Conservation (phyloP, 768 basidiomycete genomes). For the Suillus lakei region DNA sequence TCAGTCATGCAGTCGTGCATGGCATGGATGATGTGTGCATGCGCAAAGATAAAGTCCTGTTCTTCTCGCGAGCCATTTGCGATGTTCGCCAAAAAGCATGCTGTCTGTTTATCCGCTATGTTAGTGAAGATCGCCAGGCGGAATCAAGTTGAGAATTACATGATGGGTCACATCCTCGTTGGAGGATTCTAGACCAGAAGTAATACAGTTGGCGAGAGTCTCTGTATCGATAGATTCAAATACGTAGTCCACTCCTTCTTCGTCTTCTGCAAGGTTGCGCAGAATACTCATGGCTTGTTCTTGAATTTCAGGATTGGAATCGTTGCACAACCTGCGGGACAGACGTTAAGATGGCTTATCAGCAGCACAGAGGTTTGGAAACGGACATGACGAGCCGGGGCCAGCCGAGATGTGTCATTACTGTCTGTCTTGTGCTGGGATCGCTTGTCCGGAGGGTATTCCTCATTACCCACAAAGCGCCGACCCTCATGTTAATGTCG, state of each 20-base stretch:
- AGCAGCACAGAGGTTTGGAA: background rate
- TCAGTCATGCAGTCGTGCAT: conserved; percentile 66
- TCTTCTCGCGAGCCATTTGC: conserved; percentile 59
- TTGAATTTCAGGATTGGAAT: conserved; percentile 57
- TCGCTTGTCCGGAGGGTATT: conserved; percentile 75
- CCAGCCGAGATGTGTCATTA: conserved; percentile 79
- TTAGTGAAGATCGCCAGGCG: conserved; percentile 4
- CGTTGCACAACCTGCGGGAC: conserved; percentile 52
- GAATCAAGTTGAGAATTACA: conserved; percentile 34
- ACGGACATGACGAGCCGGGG: conserved; percentile 57
- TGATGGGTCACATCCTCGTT: conserved; percentile 61
- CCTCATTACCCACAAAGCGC: conserved; percentile 86
- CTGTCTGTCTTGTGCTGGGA: conserved; percentile 60
- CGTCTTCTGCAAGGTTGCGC: conserved; percentile 68
- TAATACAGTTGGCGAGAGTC: conserved; percentile 50
- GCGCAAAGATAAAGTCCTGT: conserved; percentile 56
- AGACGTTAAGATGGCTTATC: conserved; percentile 5
- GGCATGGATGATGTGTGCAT: conserved; percentile 54
- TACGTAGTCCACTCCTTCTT: conserved; percentile 65
- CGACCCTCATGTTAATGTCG: conserved; percentile 64
- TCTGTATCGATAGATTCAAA: conserved; percentile 57
- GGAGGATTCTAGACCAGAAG: conserved; percentile 51
- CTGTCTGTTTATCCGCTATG: conserved; percentile 44
- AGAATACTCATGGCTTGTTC: conserved; percentile 76
- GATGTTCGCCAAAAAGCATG: conserved; percentile 69